Percentiles rank a stretch among this genome's conserved stretches.
These are phyloP conservation scores for Ilyonectria sp. DNA, from an alignment of 2,329 filamentous ascomycete genomes.

Conservation along the genomic window DNA sequence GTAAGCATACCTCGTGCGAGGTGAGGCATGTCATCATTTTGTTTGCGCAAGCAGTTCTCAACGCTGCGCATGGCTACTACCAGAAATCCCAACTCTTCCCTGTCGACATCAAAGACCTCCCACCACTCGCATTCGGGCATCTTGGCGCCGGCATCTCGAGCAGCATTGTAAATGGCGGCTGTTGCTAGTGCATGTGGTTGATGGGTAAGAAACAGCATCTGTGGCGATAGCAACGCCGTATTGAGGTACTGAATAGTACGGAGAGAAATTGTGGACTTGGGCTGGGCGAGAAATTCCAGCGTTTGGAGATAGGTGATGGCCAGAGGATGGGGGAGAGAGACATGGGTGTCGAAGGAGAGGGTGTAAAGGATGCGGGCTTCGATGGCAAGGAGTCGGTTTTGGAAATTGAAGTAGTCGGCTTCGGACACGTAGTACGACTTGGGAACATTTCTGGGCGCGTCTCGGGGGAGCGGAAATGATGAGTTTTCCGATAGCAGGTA, in stretches of 20 bases:
- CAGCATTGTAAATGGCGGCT: conserved; percentile 91
- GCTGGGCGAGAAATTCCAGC: conserved; percentile 75
- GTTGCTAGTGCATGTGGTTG: conserved; percentile 90
- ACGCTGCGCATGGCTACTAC: conserved; percentile 89
- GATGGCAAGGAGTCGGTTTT: conserved; percentile 76
- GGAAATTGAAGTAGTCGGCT: conserved; percentile 76
- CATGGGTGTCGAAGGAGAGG: conserved; percentile 87
- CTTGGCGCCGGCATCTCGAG: conserved; percentile 81
- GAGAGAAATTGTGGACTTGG: conserved; percentile 69
- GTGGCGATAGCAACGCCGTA: conserved; percentile 86
- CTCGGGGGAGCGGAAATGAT: conserved; percentile 63
- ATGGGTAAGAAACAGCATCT: conserved; percentile 91
- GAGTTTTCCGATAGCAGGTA: conserved; percentile 80
- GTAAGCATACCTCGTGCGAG: conserved; percentile 68
- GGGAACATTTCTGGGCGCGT: conserved; percentile 58
- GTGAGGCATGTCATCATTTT: conserved; percentile 70
- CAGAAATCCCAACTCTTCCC: conserved; percentile 94
- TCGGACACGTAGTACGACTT: conserved; percentile 80
- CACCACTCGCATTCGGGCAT: conserved; percentile 93
- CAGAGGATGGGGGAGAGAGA: conserved; percentile 87
- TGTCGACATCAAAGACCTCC: conserved; percentile 97
- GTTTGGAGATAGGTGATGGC: conserved; percentile 95
- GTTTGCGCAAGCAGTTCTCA: conserved; percentile 76
- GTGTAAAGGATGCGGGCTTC: conserved; percentile 84
- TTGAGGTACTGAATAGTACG: conserved; percentile 87